Evolutionary conservation across 1,284 basidiomycete genomes (phyloP).

Genomic region (Austropuccinia psidii): DNA sequence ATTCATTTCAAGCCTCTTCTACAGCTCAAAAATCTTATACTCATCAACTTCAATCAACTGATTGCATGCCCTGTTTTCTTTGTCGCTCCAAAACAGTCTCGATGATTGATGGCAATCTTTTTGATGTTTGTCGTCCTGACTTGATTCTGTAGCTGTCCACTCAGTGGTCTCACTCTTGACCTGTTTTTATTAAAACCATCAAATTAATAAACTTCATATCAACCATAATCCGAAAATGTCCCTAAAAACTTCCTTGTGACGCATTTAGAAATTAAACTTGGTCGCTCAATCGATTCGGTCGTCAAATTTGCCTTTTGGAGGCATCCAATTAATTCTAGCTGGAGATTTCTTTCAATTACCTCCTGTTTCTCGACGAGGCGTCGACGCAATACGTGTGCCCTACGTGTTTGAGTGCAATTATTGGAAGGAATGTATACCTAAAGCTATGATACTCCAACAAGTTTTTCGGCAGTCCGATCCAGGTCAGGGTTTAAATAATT

Average conservation of each 20-base stretch:
- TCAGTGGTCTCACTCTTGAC: no score
- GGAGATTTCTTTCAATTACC: constrained; percentile 97
- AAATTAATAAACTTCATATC: no score
- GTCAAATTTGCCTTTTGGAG: background rate
- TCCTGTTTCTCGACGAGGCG: constrained; percentile 59
- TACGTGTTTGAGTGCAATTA: constrained; percentile 84
- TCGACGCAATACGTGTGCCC: constrained; percentile 42
- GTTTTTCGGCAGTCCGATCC: constrained; percentile 67
- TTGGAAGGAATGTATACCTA: constrained; percentile 69
- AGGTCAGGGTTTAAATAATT: constrained; percentile 40
- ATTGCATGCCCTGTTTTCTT: constrained; percentile 20
- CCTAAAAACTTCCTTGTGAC: no score
- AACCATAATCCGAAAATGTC: no score
- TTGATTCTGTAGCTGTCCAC: no score
- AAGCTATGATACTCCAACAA: constrained; percentile 76
- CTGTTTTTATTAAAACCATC: no score
- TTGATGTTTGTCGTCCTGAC: constrained; percentile 61
- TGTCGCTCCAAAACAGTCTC: constrained; percentile 62
- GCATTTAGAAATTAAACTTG: background rate
- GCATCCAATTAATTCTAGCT: constrained; percentile 70
- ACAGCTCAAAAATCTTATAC: constrained; percentile 8
- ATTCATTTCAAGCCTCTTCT: constrained; percentile 42
- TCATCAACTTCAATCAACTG: background rate
- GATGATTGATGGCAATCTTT: constrained; percentile 88
- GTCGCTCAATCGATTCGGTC: background rate